Evolutionary conservation across 2,329 filamentous ascomycete species (phyloP).

Genomic region (Penicillium sp.): DNA sequence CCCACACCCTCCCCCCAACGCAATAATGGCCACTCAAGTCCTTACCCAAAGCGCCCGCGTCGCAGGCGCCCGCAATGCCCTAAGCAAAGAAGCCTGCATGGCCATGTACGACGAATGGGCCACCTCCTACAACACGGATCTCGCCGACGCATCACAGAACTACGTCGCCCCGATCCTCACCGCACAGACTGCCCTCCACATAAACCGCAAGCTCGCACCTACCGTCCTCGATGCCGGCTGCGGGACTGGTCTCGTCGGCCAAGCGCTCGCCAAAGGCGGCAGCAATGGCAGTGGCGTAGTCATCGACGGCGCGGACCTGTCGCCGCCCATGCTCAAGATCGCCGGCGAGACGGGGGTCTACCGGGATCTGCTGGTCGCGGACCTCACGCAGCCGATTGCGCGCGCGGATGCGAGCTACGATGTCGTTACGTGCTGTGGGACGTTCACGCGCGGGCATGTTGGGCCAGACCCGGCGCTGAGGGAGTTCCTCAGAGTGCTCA

Average conservation of each 20-base stretch:
- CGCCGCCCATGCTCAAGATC: constrained; percentile 59
- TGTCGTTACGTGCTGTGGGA: constrained; percentile 59
- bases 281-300: constrained; percentile 39
- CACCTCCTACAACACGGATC: constrained; percentile 50
- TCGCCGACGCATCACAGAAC: constrained; percentile 40
- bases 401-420: constrained; percentile 52
- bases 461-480: constrained; percentile 54
- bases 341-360: constrained; percentile 57
- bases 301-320: constrained; percentile 61
- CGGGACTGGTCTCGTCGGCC: constrained; percentile 60
- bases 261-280: constrained; percentile 51
- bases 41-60: constrained; percentile 29
- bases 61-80: constrained; percentile 44
- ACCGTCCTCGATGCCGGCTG: constrained; percentile 61
- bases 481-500: constrained; percentile 58
- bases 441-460: constrained; percentile 61
- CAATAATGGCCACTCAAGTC: constrained; percentile 19
- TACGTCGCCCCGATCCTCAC: constrained; percentile 50
- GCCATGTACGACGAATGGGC: constrained; percentile 55
- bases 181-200: constrained; percentile 39
- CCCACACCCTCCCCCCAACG: background rate
- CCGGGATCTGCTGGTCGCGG: constrained; percentile 49
- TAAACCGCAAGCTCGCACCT: constrained; percentile 23
- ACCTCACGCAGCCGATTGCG: constrained; percentile 53
- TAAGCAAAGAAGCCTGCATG: constrained; percentile 43